These are phyloP conservation scores for Boletus rufocinnamomeus DNA, from an alignment of 768 basidiomycete genomes.

Conservation along the genomic window DNA sequence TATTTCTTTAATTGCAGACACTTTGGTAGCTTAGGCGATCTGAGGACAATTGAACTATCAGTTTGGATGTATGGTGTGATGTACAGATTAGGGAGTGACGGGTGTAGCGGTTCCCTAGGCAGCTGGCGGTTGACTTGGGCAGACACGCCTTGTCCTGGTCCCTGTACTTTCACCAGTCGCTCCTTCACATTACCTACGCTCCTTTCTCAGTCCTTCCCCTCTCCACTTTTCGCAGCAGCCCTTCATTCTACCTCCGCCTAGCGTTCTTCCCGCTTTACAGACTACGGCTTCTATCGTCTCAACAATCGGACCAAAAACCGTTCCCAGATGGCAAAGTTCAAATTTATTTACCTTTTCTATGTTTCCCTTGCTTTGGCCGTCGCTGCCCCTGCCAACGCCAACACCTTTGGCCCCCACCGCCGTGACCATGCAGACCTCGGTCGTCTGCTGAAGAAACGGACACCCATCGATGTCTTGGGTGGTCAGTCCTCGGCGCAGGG, in stretches of 20 bases:
- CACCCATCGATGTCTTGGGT: conserved; percentile 26
- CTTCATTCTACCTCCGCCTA: neutral
- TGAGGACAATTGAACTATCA: neutral
- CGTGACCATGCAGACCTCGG: conserved; percentile 60
- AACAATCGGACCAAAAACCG: conserved; percentile 5
- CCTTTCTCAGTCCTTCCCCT: conserved; percentile 11
- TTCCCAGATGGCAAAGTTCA: conserved; percentile 51
- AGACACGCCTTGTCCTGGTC: neutral
- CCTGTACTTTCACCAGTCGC: conserved; percentile 12
- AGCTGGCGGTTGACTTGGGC: conserved; percentile 23
- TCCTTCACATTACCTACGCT: conserved; percentile 22
- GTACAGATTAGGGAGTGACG: conserved; percentile 14
- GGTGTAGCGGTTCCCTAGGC: conserved; percentile 13
- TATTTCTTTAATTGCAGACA: conserved; percentile 5
- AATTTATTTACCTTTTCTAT: conserved; percentile 65
- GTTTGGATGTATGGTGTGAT: neutral
- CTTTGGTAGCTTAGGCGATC: conserved; percentile 9
- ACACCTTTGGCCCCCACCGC: conserved; percentile 43
- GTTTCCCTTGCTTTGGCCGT: conserved; percentile 56
- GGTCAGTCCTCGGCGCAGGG: conserved; percentile 1
- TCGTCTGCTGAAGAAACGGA: conserved; percentile 71
- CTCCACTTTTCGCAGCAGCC: neutral
- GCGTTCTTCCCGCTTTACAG: neutral
- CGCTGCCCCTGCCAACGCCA: conserved; percentile 47
- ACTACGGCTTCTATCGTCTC: neutral